These are phyloP conservation scores for Naganishia antarctica DNA, from an alignment of 768 basidiomycete species.

Conservation along the genomic window DNA sequence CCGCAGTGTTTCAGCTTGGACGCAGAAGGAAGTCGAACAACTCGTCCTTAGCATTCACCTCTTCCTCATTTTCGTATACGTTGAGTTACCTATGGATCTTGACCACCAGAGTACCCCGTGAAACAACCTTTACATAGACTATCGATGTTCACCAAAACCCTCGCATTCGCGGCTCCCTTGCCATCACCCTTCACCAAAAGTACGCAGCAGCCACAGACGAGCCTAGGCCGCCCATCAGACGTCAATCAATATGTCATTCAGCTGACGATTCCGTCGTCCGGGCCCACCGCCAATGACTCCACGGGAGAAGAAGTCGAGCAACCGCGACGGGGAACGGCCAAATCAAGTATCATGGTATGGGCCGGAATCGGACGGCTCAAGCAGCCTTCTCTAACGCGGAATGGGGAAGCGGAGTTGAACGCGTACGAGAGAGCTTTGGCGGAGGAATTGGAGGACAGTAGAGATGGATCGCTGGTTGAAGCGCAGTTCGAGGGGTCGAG, in stretches of 20 bases:
- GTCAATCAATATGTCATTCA: constrained; percentile 3
- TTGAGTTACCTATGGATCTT: no score
- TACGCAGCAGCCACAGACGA: neutral
- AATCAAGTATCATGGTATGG: neutral
- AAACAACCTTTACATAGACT: no score
- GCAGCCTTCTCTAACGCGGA: neutral
- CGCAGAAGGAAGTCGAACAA: no score
- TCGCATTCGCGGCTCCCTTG: neutral
- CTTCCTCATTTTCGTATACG: no score
- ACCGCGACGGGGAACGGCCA: no score
- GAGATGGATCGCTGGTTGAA: neutral
- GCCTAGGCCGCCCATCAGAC: neutral
- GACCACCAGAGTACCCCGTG: no score
- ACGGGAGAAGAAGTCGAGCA: neutral
- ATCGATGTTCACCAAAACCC: neutral
- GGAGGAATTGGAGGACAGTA: neutral
- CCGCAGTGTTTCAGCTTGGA: neutral
- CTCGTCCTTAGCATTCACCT: no score
- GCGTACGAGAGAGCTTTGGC: neutral
- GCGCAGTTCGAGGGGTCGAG: neutral
- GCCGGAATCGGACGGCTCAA: constrained; percentile 12
- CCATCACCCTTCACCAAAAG: constrained; percentile 3
- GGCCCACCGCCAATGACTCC: neutral
- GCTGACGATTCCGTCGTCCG: neutral
- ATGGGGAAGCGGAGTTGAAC: neutral